These are phyloP conservation scores for Neofusicoccum kwambonambiense DNA, from an alignment of 2,329 filamentous ascomycete species.

Conservation along the genomic window DNA sequence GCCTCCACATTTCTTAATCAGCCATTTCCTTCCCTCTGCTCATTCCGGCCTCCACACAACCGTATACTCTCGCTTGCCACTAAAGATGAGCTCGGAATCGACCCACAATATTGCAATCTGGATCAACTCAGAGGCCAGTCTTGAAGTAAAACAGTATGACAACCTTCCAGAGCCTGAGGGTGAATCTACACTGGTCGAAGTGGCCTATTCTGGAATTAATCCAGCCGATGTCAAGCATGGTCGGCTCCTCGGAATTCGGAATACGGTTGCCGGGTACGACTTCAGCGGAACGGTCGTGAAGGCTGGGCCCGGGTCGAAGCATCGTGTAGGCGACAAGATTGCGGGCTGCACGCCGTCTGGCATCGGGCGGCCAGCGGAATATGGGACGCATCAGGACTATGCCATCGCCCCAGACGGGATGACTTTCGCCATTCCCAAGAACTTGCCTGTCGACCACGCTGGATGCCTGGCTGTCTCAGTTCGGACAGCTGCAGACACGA, in stretches of 20 bases:
- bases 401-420: conserved; percentile 53
- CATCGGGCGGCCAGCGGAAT: conserved; percentile 45
- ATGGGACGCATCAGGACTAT: conserved; percentile 51
- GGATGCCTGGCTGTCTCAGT: conserved; percentile 57
- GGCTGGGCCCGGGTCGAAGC: background rate
- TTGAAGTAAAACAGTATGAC: background rate
- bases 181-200: background rate
- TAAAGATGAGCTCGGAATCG: background rate
- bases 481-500: conserved; percentile 59
- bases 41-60: too few species aligned
- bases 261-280: conserved; percentile 19
- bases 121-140: background rate
- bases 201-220: conserved; percentile 2
- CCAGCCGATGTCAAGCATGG: conserved; percentile 19
- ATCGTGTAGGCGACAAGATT: conserved; percentile 34
- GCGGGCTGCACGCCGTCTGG: conserved; percentile 55
- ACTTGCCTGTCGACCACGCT: conserved; percentile 46
- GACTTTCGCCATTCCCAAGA: conserved; percentile 39
- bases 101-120: background rate
- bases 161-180: background rate
- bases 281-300: conserved; percentile 16
- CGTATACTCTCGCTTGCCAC: too few species aligned
- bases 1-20: too few species aligned
- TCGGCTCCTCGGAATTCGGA: conserved; percentile 7
- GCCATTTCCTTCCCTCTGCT: too few species aligned